Conservation (phyloP, 306 rosid species). For the Vigna trinervia region DNA sequence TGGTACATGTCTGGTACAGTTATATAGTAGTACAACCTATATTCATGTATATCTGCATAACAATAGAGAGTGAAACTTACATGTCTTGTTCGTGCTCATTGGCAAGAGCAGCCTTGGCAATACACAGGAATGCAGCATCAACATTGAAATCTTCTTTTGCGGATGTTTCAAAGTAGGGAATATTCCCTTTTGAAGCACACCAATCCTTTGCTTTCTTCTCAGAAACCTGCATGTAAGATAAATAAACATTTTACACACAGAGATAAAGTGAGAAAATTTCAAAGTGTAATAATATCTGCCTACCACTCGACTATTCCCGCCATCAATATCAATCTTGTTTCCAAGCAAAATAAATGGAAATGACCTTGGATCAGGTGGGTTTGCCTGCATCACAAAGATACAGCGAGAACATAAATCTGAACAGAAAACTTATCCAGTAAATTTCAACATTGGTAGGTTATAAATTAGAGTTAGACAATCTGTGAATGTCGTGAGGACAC, state of each 20-base stretch:
- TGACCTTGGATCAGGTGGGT: constrained; percentile 69
- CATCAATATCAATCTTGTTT: constrained; percentile 96
- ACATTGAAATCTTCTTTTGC: constrained; percentile 96
- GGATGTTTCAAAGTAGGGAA: constrained; percentile 93
- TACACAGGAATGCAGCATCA: constrained; percentile 84
- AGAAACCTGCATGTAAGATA: constrained; percentile 68
- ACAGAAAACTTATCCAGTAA: constrained; percentile 16
- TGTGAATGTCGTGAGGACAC: not conserved
- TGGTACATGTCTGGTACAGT: not conserved
- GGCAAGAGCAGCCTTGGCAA: constrained; percentile 90
- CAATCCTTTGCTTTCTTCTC: constrained; percentile 96
- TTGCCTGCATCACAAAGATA: constrained; percentile 61
- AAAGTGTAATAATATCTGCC: constrained; percentile 40
- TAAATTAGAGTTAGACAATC: constrained; percentile 23
- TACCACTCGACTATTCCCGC: constrained; percentile 99
- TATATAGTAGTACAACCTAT: not conserved
- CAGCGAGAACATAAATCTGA: constrained; percentile 31
- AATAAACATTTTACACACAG: constrained; percentile 43
- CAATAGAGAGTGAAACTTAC: constrained; percentile 59
- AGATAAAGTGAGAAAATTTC: constrained; percentile 21
- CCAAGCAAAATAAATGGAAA: constrained; percentile 96
- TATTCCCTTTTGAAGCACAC: constrained; percentile 89
- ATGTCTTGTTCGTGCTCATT: constrained; percentile 86
- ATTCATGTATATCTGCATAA: constrained; percentile 18
- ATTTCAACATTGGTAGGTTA: constrained; percentile 19